Percentiles rank a stretch among this genome's conserved stretches.
phyloP scores from a whole-genome alignment of 2,329 filamentous ascomycete genomes.

The Dactylellina sp. region DNA sequence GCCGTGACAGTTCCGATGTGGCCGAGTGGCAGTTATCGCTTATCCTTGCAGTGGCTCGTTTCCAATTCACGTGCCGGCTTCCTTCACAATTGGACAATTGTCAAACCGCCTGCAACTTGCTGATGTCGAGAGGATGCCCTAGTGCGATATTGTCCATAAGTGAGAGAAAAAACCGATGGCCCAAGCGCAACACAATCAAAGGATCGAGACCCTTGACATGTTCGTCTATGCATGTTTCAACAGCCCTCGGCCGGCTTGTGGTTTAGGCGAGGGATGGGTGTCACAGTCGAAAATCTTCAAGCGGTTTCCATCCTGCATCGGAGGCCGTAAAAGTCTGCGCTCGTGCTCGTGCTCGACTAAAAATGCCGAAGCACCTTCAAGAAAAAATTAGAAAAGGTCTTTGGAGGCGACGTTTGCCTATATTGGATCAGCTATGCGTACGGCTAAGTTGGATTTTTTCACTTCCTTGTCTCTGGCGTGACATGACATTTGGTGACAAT shows the following conservation, averaged over 20 bases:
- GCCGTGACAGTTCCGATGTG: constrained; percentile 21
- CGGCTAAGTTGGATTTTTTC: constrained; percentile 34
- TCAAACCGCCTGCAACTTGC: not conserved
- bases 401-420: constrained; percentile 19
- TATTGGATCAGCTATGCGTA: constrained; percentile 16
- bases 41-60: constrained; percentile 21
- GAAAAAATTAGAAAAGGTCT: not conserved
- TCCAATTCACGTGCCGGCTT: constrained; percentile 21
- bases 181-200: constrained; percentile 34
- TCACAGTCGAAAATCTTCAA: constrained; percentile 5
- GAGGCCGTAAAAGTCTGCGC: constrained; percentile 16
- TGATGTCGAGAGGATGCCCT: too few species aligned
- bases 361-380: constrained; percentile 9
- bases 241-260: constrained; percentile 17
- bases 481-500: constrained; percentile 32
- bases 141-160: not conserved
- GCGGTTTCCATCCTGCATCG: constrained; percentile 35
- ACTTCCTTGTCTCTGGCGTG: constrained; percentile 26
- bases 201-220: constrained; percentile 17
- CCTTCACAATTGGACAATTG: not conserved
- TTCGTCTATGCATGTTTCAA: constrained; percentile 55
- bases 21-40: constrained; percentile 4
- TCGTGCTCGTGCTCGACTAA: too few species aligned
- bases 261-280: constrained; percentile 34
- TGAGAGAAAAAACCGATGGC: not conserved